These are phyloP conservation scores for Ogataea chonburiensis DNA, from an alignment of 805 yeast species.

Conservation along the genomic window DNA sequence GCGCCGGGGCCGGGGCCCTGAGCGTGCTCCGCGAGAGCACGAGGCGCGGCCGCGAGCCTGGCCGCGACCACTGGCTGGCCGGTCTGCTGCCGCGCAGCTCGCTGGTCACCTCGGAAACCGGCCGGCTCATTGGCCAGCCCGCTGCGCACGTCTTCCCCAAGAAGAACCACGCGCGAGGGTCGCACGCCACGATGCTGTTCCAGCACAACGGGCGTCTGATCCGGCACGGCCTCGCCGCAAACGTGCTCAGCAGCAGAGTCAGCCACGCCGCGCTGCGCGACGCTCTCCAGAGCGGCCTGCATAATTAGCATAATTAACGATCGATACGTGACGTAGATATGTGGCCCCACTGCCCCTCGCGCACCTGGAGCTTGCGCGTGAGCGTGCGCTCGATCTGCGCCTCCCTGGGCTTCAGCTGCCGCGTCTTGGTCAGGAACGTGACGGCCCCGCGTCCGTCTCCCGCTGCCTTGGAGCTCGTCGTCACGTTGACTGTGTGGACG, in stretches of 20 bases:
- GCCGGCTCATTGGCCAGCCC: constrained; percentile 30
- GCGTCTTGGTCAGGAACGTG: constrained; percentile 22
- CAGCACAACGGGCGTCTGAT: constrained; percentile 43
- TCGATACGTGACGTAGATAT: no score
- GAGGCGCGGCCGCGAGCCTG: background rate
- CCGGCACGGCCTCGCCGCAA: constrained; percentile 43
- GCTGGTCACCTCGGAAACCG: constrained; percentile 33
- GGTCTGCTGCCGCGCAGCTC: constrained; percentile 32
- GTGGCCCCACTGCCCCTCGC: constrained; percentile 10
- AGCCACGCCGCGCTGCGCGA: constrained; percentile 49
- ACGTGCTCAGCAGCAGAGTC: constrained; percentile 38
- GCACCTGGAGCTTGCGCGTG: constrained; percentile 9
- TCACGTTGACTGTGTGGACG: constrained; percentile 32
- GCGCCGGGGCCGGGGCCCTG: constrained; percentile 1
- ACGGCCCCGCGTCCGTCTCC: constrained; percentile 30
- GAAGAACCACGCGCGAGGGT: constrained; percentile 32
- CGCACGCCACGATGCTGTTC: constrained; percentile 41
- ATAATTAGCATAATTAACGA: no score
- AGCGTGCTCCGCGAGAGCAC: background rate
- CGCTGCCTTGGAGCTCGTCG: constrained; percentile 27
- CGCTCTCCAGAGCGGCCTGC: constrained; percentile 37
- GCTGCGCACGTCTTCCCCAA: constrained; percentile 15
- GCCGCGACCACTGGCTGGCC: constrained; percentile 25
- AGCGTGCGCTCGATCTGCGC: constrained; percentile 22
- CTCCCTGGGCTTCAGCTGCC: constrained; percentile 17